Evolutionary conservation across 768 basidiomycete species (phyloP).

Genomic region (Naganishia vishniacii): DNA sequence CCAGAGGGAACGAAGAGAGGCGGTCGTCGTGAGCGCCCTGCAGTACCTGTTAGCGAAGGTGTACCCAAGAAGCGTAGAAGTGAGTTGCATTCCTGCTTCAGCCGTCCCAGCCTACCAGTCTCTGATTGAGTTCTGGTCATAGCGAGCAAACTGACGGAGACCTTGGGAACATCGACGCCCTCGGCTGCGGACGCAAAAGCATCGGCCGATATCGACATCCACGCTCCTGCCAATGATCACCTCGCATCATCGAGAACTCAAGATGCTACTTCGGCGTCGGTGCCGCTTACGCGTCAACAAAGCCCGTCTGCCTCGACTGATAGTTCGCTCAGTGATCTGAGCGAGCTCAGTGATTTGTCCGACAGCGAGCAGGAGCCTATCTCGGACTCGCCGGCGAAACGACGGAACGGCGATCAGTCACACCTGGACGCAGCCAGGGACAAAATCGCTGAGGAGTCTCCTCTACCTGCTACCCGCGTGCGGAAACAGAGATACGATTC

Average conservation of each 20-base stretch:
- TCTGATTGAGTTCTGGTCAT: too few species aligned
- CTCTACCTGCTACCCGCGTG: not conserved
- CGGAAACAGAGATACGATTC: conserved; percentile 3
- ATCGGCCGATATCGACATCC: not conserved
- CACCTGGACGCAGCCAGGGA: not conserved
- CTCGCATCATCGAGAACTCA: not conserved
- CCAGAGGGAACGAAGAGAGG: conserved; percentile 67
- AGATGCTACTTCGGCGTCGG: not conserved
- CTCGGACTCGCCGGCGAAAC: not conserved
- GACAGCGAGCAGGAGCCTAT: not conserved
- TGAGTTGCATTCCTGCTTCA: conserved; percentile 29
- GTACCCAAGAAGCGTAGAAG: conserved; percentile 45
- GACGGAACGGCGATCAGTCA: not conserved
- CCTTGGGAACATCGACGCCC: conserved; percentile 6
- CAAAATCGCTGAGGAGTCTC: not conserved
- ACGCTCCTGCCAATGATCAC: not conserved
- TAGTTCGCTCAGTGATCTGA: not conserved
- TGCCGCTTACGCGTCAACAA: not conserved
- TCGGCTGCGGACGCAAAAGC: not conserved
- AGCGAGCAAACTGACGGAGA: conserved; percentile 51
- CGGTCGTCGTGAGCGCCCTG: conserved; percentile 53
- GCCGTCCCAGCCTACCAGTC: too few species aligned
- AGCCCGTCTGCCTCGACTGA: not conserved
- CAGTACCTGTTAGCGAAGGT: conserved; percentile 39
- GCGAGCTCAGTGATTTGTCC: conserved; percentile 9